phyloP scores from a whole-genome alignment of 1,139 yeast species.

The Lodderomyces beijingensis region DNA sequence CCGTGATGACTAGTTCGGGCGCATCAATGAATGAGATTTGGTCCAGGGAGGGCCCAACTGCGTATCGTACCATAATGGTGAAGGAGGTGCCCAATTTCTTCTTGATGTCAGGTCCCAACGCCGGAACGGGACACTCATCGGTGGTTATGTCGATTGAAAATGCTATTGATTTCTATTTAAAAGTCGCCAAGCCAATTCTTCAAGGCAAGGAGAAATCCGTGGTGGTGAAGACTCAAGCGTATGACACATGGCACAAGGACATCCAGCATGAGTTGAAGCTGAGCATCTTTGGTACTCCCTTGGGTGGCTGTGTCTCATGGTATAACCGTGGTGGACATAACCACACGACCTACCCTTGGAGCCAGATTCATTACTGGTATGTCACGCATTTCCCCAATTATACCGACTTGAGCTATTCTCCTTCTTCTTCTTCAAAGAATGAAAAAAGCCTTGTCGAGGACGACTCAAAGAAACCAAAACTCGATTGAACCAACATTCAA shows the following conservation, averaged over 20 bases:
- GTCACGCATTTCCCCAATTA: constrained; percentile 25
- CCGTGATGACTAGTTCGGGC: constrained; percentile 29
- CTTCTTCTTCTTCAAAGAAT: constrained; percentile 1
- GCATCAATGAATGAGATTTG: constrained; percentile 20
- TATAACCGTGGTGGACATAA: constrained; percentile 28
- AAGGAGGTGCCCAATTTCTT: constrained; percentile 36
- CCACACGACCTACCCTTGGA: constrained; percentile 36
- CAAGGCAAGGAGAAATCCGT: constrained; percentile 28
- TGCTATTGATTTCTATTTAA: constrained; percentile 23
- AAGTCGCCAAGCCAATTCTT: constrained; percentile 26
- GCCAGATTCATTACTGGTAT: constrained; percentile 34
- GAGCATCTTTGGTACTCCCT: constrained; percentile 36
- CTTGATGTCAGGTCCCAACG: constrained; percentile 39
- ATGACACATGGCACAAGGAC: constrained; percentile 32
- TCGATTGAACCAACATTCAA: too few species aligned
- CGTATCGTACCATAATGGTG: constrained; percentile 33
- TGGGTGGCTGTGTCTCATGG: constrained; percentile 46
- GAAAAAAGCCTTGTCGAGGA: too few species aligned
- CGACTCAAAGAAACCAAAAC: too few species aligned
- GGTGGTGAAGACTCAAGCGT: constrained; percentile 28
- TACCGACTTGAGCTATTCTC: constrained; percentile 21
- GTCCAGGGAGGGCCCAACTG: constrained; percentile 29
- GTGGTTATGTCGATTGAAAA: constrained; percentile 42
- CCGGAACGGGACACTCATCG: constrained; percentile 43
- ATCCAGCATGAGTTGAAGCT: constrained; percentile 25